Base-by-base conservation (phyloP, 139 green algal genomes). In the Chlamydomonas schloesseri region DNA sequence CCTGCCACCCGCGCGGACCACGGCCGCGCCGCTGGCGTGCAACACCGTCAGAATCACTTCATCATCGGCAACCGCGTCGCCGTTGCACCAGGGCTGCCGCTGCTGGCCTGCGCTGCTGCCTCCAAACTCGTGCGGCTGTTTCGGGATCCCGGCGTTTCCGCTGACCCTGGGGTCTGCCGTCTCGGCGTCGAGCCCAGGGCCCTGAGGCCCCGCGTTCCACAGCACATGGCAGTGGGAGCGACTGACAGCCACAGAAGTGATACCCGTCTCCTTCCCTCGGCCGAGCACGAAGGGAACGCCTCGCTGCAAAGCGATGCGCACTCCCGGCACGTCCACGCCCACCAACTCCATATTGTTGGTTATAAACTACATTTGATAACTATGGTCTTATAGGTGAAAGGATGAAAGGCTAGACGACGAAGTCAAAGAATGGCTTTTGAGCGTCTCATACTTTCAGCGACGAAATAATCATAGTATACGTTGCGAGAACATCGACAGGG, bases 41-140 rank as follows among this genome's bases (percentile, higher is more conserved):
- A 82, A 4, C 33, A 82, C 75, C 8, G 75, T 82, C 8, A 82
- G 73, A 28, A 5, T 15, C 14, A 80, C 50, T 11, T 78, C 71
- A 28, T 15, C 11, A 4, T 62, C 71, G 24, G 8, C 42, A 50
- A 50, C 42, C 0, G n/a, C n/a, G n/a, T n/a, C n/a, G n/a, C n/a
- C n/a, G n/a, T n/a, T n/a, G n/a, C n/a, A n/a, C n/a, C n/a, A n/a
- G n/a, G n/a, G n/a, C n/a, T 10, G 23, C 33, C 34, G 28, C 33
- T 23, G 70, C 42, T 75, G 28, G 67, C 33, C 29, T 6, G 9
- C 31, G 31, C 1, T 8, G 31, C 18, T 24, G 15, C n/a, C n/a
- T n/a, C n/a, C n/a, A n/a, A n/a, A n/a, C n/a, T n/a, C n/a, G n/a
- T n/a, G n/a, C n/a, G n/a, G n/a, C n/a, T n/a, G n/a, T n/a, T n/a